phyloP scores from a whole-genome alignment of 441 rosid species.

The Populus hybrid region DNA sequence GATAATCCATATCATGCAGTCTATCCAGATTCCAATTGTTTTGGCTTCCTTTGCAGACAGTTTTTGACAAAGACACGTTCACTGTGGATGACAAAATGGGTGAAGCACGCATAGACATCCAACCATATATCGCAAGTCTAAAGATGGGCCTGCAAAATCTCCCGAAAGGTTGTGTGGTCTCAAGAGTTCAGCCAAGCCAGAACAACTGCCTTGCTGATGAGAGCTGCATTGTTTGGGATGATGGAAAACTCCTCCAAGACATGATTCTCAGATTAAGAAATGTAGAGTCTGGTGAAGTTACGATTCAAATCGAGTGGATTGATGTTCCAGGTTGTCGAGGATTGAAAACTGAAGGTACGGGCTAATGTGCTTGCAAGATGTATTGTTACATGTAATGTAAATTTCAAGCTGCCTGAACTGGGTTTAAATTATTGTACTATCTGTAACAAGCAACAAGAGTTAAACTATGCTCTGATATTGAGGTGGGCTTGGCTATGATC shows the following conservation, averaged over 20 bases:
- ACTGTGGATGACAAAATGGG: slow-evolving; percentile 89
- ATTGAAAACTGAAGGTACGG: slow-evolving; percentile 19
- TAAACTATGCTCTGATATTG: background rate
- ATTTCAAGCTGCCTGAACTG: background rate
- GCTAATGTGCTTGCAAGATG: background rate
- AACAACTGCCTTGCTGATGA: slow-evolving; percentile 66
- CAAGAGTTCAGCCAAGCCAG: slow-evolving; percentile 41
- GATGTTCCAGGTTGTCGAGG: slow-evolving; percentile 46
- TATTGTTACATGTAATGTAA: background rate
- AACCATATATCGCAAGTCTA: slow-evolving; percentile 45
- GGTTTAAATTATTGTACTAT: background rate
- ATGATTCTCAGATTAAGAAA: slow-evolving; percentile 54
- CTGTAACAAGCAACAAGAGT: background rate
- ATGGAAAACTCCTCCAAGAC: slow-evolving; percentile 56
- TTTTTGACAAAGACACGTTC: slow-evolving; percentile 70
- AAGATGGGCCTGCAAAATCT: slow-evolving; percentile 42
- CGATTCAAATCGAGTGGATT: slow-evolving; percentile 70
- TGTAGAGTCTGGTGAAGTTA: slow-evolving; percentile 68
- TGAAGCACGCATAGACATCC: slow-evolving; percentile 68
- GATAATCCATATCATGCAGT: background rate
- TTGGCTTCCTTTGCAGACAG: slow-evolving; percentile 28
- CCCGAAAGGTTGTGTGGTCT: slow-evolving; percentile 55
- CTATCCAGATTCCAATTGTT: background rate
- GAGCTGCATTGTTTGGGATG: slow-evolving; percentile 50
- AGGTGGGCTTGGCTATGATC: background rate